Base-by-base conservation (phyloP, 306 rosid species). In the Oxytropis ochrocephala region DNA sequence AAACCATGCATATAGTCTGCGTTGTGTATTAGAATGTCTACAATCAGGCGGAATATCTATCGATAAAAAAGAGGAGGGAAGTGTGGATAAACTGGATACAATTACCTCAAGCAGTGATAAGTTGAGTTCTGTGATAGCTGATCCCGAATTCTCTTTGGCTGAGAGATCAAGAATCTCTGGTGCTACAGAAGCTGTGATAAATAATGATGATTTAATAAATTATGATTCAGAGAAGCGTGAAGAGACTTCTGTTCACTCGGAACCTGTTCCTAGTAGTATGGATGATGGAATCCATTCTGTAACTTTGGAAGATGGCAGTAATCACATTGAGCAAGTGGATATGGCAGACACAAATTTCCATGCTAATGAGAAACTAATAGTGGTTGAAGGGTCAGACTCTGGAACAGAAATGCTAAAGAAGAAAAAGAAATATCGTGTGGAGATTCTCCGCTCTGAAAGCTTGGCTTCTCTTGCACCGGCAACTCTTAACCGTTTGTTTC, bases 401-500 rank as follows among this genome's bases (percentile, higher is more conserved):
- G 96, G 82, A 77, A 79, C 71, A 72, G 95, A 89, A 84, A 33
- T 67, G 38, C 27, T 76, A 50, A 84, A 77, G 76, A 80, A 60
- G 82, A 85, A 19, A 89, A 91, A 73, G 86, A 85, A 89, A 64
- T 94, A 85, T 43, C 89, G 77, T 49, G 96, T 94, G 64, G 95
- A 94, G 79, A 83, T 94, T 73, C 96, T 94, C 67, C 97, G 96
- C 47, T 91, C 91, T 83, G 99, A 94, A 80, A 89, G 97, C 79
- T 81, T 94, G 90, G 99, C 97, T 46, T 91, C 97, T 70, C 99
- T 91, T 77, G 73, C 97, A 58, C 84, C 92, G 11, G 88, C 86
- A 67, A 87, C 99, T 48, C 87, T 91, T 66, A 79, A 91, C 77
- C 89, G 96, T 47, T 64, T 94, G 77, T 91, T 88, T 83, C 76